phyloP scores from a whole-genome alignment of 768 basidiomycete species.

The Phanerodontia chrysosporium region DNA sequence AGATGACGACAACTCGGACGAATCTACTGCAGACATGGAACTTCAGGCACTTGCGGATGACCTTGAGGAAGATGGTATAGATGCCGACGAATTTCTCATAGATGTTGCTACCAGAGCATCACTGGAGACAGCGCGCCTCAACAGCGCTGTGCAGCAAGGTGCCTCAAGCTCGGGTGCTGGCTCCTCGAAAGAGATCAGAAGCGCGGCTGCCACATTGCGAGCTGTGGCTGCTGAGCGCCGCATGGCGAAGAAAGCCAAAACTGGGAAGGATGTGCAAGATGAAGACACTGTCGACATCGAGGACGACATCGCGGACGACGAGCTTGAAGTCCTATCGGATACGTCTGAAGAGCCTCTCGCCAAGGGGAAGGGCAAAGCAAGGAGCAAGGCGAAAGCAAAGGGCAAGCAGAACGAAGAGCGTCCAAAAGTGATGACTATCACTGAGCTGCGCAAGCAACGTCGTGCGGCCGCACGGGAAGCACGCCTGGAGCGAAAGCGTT shows the following conservation, averaged over 20 bases:
- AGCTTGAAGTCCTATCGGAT: constrained; percentile 23
- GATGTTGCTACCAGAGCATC: constrained; percentile 55
- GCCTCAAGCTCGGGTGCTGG: constrained; percentile 33
- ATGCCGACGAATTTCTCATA: constrained; percentile 46
- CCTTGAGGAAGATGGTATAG: constrained; percentile 14
- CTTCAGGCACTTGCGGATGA: constrained; percentile 7
- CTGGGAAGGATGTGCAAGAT: constrained; percentile 16
- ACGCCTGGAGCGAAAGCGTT: background rate
- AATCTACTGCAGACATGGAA: background rate
- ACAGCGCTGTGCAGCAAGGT: constrained; percentile 26
- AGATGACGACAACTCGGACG: constrained; percentile 21
- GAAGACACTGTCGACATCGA: constrained; percentile 30
- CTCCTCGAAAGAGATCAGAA: constrained; percentile 32
- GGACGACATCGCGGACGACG: constrained; percentile 7
- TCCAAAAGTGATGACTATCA: constrained; percentile 15
- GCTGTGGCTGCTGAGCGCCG: constrained; percentile 61
- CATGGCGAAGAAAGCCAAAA: constrained; percentile 21
- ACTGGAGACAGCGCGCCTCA: constrained; percentile 29
- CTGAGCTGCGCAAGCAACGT: constrained; percentile 18
- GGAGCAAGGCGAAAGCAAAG: constrained; percentile 29
- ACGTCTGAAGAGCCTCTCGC: constrained; percentile 20
- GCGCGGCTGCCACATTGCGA: constrained; percentile 37
- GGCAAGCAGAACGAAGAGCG: constrained; percentile 9
- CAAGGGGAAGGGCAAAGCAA: constrained; percentile 32
- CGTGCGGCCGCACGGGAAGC: constrained; percentile 17